Base-by-base conservation (phyloP, 176 grass and related monocot genomes). In the Stipa capillata region DNA sequence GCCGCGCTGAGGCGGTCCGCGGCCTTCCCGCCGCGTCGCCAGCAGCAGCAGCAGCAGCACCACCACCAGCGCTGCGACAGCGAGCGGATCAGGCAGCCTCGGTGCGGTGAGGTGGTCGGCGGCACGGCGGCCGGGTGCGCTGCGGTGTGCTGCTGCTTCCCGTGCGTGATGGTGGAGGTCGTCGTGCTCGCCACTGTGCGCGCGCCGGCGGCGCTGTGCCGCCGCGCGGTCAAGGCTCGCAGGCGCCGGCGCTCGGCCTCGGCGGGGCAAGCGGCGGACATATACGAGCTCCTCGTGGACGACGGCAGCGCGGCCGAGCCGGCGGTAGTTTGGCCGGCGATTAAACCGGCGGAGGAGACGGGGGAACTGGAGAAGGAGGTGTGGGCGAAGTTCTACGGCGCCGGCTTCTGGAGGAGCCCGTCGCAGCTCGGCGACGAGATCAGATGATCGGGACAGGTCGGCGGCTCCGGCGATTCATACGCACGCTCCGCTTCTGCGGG, bases 401-500 rank as follows among this genome's bases (percentile, higher is more conserved):
- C 91, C 2, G 94, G 94, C 6, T 97, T 97, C 76, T 97, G 94
- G 94, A 86, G 94, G 35, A 97, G 94, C 83, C 85, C 88, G 45
- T 97, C 94, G 32, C 88, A 87, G 64, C 87, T 89, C 29, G 72
- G 75, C n/a, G 76, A 87, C 41, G 29, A 88, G 32, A 31, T 60
- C 59, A 76, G 79, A 48, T 89, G 82, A 89, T 74, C 76, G 71
- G 24, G 13, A 2, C 53, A 2, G 31, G 51, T 72, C 31, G 14
- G 56, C 33, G 8, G 13, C 21, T 25, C 25, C 72, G 51, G 74
- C 39, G 63, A n/a, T n/a, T n/a, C n/a, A n/a, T n/a, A n/a, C 49
- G 50, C 39, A 24, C 42, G 56, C 24, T n/a, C n/a, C n/a, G 52
- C 74, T 32, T 70, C 33, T 14, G 43, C 65, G 34, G 47, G 37